phyloP scores from a whole-genome alignment of 352 stramenopile genomes.

The Thalassiosira ordinaria region DNA sequence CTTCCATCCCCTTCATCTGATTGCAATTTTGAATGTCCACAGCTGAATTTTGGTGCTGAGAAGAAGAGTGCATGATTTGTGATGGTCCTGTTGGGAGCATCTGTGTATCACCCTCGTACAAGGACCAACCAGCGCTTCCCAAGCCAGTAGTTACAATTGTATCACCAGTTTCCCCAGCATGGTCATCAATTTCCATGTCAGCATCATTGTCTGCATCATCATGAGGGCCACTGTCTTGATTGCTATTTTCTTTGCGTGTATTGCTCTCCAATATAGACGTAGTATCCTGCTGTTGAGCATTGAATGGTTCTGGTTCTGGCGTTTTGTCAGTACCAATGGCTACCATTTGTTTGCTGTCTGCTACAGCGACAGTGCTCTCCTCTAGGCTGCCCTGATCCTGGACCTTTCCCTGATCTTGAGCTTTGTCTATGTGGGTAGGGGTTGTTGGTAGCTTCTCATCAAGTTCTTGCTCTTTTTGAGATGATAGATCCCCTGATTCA shows the following conservation, averaged over 20 bases:
- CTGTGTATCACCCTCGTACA: conserved; percentile 56
- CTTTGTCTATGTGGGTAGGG: neutral
- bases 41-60: neutral
- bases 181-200: conserved; percentile 20
- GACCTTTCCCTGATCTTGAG: neutral
- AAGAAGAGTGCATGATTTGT: conserved; percentile 5
- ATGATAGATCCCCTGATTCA: neutral
- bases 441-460: neutral
- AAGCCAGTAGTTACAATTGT: conserved; percentile 33
- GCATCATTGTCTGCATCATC: no score
- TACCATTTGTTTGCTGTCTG: neutral
- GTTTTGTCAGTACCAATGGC: neutral
- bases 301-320: neutral
- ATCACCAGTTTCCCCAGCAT: conserved; percentile 22
- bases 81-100: conserved; percentile 36
- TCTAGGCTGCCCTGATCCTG: no score
- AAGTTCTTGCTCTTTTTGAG: neutral
- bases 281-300: no score
- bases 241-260: no score
- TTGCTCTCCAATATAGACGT: no score
- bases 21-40: conserved; percentile 1
- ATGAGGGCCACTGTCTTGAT: conserved; percentile 3
- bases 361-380: neutral
- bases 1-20: no score
- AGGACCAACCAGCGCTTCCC: conserved; percentile 30